phyloP scores from a whole-genome alignment of 2,329 filamentous ascomycete species.

The Venturia aucupariae region DNA sequence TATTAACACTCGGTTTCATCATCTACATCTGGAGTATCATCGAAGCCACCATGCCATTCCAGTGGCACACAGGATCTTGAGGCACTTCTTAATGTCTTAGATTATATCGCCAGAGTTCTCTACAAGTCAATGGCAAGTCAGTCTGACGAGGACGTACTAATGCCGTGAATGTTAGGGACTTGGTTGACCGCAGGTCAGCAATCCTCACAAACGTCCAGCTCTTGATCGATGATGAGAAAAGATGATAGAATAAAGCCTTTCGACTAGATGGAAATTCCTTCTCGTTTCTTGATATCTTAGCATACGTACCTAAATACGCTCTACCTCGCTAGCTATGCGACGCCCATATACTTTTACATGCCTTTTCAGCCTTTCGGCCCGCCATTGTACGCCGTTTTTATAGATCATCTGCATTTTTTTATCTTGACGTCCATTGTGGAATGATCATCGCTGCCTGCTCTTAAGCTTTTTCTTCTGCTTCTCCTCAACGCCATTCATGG shows the following conservation, averaged over 20 bases:
- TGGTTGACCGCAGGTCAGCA: background rate
- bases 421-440: background rate
- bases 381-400: background rate
- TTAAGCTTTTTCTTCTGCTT: slow-evolving; percentile 25
- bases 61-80: too few relatives aligned
- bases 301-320: background rate
- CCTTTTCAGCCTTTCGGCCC: background rate
- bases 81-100: too few relatives aligned
- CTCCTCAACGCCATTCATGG: slow-evolving; percentile 37
- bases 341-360: background rate
- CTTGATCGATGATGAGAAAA: background rate
- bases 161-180: background rate
- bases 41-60: too few relatives aligned
- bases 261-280: background rate
- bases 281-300: background rate
- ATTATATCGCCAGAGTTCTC: too few relatives aligned
- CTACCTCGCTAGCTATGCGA: background rate
- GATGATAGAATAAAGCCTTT: background rate
- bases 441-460: slow-evolving; percentile 6
- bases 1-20: too few relatives aligned
- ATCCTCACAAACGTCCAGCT: background rate
- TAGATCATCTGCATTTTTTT: background rate
- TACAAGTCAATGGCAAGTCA: too few relatives aligned
- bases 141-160: too few relatives aligned
- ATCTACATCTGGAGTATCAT: too few relatives aligned